These are phyloP conservation scores for Ascochyta viciae-villosae DNA, from an alignment of 2,329 filamentous ascomycete genomes.

Conservation along the genomic window DNA sequence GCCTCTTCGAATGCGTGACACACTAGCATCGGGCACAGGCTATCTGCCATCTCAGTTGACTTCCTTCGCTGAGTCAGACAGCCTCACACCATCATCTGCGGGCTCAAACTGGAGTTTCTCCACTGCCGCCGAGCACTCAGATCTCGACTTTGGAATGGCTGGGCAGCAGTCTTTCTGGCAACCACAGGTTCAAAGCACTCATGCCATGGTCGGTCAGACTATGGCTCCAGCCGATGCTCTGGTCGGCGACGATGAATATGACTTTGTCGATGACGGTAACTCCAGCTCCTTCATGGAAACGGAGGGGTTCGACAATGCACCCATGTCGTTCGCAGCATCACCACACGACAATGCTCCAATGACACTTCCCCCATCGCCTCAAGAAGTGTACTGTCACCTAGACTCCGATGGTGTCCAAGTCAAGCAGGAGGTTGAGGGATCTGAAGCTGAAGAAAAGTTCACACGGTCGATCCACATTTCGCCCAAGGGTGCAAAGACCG, in stretches of 20 bases:
- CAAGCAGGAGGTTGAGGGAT: conserved; percentile 32
- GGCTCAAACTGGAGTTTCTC: conserved; percentile 16
- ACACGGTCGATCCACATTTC: conserved; percentile 32
- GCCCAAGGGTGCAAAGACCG: conserved; percentile 34
- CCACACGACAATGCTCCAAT: conserved; percentile 22
- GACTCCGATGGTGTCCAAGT: conserved; percentile 26
- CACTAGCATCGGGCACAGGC: conserved; percentile 1
- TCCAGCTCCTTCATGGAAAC: conserved; percentile 14
- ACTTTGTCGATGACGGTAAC: conserved; percentile 2
- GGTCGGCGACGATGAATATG: conserved; percentile 21
- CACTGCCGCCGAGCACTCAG: conserved; percentile 5
- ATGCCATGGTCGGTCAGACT: conserved; percentile 5
- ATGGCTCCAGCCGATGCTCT: conserved; percentile 24
- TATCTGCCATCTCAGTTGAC: conserved; percentile 13
- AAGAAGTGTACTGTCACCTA: conserved; percentile 31
- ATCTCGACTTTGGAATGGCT: conserved; percentile 5
- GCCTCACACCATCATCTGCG: conserved; percentile 4
- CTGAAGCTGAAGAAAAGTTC: conserved; percentile 21
- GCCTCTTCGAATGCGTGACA: conserved; percentile 5
- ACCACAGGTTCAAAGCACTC: background rate
- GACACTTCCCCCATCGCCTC: conserved; percentile 19
- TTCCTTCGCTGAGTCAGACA: conserved; percentile 3
- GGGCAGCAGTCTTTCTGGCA: conserved; percentile 13
- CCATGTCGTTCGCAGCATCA: conserved; percentile 10
- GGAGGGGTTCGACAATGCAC: conserved; percentile 9